These are phyloP conservation scores for Talaromyces albobiverticillius DNA, from an alignment of 2,329 filamentous ascomycete species.

Conservation along the genomic window DNA sequence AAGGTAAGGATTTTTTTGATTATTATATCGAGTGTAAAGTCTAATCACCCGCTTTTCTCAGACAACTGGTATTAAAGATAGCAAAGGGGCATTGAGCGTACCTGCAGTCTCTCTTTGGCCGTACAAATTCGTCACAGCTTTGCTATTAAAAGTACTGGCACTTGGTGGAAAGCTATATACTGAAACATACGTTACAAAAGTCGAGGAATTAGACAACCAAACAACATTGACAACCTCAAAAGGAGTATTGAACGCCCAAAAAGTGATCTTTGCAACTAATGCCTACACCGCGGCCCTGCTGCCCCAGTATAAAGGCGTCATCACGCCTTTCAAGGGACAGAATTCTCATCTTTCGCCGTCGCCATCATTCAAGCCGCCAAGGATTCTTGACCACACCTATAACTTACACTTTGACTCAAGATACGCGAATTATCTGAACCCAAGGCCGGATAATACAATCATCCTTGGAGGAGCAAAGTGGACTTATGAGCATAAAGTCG, in stretches of 20 bases:
- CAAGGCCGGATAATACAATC: slow-evolving; percentile 30
- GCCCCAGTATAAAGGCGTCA: slow-evolving; percentile 65
- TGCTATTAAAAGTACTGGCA: slow-evolving; percentile 61
- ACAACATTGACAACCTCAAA: slow-evolving; percentile 67
- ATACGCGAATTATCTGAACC: slow-evolving; percentile 67
- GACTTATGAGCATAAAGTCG: neutral
- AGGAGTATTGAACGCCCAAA: slow-evolving; percentile 60
- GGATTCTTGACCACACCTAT: slow-evolving; percentile 49
- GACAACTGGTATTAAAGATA: slow-evolving; percentile 37
- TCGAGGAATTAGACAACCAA: slow-evolving; percentile 25
- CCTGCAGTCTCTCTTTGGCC: slow-evolving; percentile 48
- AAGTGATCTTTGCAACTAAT: slow-evolving; percentile 79
- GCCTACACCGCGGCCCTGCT: slow-evolving; percentile 76
- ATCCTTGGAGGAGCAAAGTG: neutral
- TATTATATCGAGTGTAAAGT: slow-evolving; percentile 23
- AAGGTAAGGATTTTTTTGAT: slow-evolving; percentile 14
- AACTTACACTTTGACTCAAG: slow-evolving; percentile 57
- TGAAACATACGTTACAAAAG: slow-evolving; percentile 43
- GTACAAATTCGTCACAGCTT: slow-evolving; percentile 75
- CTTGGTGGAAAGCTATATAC: slow-evolving; percentile 54
- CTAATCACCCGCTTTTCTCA: slow-evolving; percentile 22
- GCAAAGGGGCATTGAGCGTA: slow-evolving; percentile 31
- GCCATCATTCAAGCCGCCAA: slow-evolving; percentile 20
- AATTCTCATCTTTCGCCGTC: slow-evolving; percentile 34
- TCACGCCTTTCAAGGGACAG: slow-evolving; percentile 69